Evolutionary conservation across 257 asterid species (phyloP).

Genomic region (Striga asiatica): DNA sequence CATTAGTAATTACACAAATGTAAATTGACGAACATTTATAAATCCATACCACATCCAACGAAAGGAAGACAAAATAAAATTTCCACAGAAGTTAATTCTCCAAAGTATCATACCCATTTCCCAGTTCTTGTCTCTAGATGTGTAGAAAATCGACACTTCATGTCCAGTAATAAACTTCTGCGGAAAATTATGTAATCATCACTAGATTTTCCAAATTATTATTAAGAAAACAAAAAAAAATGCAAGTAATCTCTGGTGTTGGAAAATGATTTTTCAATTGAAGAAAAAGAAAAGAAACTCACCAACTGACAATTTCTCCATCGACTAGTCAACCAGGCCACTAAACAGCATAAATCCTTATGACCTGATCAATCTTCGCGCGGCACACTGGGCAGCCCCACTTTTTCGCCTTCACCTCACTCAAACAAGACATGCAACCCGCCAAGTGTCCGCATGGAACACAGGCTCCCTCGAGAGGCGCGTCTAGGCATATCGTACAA

Average conservation of each 20-base stretch:
- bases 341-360: slow-evolving; percentile 68
- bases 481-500: slow-evolving; percentile 74
- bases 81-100: background rate
- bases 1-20: background rate
- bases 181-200: background rate
- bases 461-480: slow-evolving; percentile 82
- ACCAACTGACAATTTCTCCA: slow-evolving; percentile 19
- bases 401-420: slow-evolving; percentile 53
- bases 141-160: too few relatives aligned
- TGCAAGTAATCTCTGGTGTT: too few relatives aligned
- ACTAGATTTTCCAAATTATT: background rate
- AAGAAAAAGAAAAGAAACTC: slow-evolving; percentile 10
- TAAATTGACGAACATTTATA: background rate
- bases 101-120: background rate
- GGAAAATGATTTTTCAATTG: too few relatives aligned
- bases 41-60: background rate
- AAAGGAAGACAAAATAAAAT: background rate
- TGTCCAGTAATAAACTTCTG: slow-evolving; percentile 4
- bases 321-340: background rate
- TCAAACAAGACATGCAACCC: slow-evolving; percentile 85
- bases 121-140: background rate
- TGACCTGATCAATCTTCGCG: slow-evolving; percentile 61
- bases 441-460: slow-evolving; percentile 95
- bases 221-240: too few relatives aligned
- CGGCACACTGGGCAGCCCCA: slow-evolving; percentile 98